Evolutionary conservation across 108 stramenopile genomes (phyloP), one percentile per base, ranked within the genome.

Genomic region (Epithemia pelagica): DNA sequence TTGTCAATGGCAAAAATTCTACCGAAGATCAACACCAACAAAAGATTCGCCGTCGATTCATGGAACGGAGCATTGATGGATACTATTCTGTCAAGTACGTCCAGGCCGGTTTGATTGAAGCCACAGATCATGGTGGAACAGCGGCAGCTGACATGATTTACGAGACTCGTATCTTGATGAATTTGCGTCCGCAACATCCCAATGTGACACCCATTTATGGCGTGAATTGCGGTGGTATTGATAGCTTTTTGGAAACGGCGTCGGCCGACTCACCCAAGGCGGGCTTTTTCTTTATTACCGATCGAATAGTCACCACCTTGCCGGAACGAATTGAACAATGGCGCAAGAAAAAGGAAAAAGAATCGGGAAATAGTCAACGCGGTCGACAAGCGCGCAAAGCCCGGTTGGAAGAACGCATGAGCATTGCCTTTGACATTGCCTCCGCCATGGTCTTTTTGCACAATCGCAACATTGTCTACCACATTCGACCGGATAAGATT

Each of bases 401-500:
- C 15, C 15, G 27, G 5, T 31, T 68, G 31, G 24, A 59, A 21
- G 54, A 66, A 28, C 65, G 65, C n/a, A 32, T 74, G 51, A 59
- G 46, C 1, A 72, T 81, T 67, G 75, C 75, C 23, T 31, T 81
- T 10, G 75, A 73, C 29, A 60, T 81, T 59, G 76, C 70, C 1
- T 32, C 33, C 59, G 80, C 65, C 28, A 59, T 81, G 69, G 54
- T 60, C 21, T 73, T 67, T 58, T 32, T 81, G 21, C 75, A 76
- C 55, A 28, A 54, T 1, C 52, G 67, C 46, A 37, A 70, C 23
- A 85, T 96, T 24, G 71, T 92, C 18, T 92, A 85, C 77, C 78
- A 92, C 66, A 59, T 92, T 32, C 86, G 87, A 63, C 86, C 86
- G 1, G 84, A 89, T 46, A 93, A 93, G 64, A 70, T 87, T 32